Percentiles rank a stretch among this genome's conserved stretches.
Conservation (phyloP, 345 rosid species). For the Pistacia vera region DNA sequence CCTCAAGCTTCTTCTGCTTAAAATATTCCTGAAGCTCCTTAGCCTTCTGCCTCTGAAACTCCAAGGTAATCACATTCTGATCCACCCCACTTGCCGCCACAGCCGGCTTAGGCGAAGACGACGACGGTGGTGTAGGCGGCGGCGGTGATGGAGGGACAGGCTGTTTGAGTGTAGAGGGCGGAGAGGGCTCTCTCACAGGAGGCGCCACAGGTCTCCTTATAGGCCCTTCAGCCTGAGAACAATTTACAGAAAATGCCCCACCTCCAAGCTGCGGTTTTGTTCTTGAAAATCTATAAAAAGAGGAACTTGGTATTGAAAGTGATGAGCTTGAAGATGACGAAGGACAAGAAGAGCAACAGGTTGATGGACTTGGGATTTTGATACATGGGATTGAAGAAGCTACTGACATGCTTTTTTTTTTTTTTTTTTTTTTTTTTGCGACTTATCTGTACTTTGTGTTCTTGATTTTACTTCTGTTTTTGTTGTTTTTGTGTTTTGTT, state of each 20-base stretch:
- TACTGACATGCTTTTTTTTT: slow-evolving; percentile 48
- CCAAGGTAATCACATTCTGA: slow-evolving; percentile 55
- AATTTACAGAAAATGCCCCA: slow-evolving; percentile 44
- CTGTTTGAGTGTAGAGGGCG: slow-evolving; percentile 46
- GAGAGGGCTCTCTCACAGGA: slow-evolving; percentile 49
- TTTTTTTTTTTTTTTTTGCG: slow-evolving; percentile 1
- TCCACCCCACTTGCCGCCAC: slow-evolving; percentile 33
- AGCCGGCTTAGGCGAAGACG: slow-evolving; percentile 33
- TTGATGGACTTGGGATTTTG: slow-evolving; percentile 58
- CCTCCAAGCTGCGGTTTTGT: slow-evolving; percentile 31
- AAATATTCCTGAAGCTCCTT: slow-evolving; percentile 89
- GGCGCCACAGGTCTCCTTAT: slow-evolving; percentile 87
- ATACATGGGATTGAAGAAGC: slow-evolving; percentile 66
- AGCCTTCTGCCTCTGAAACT: slow-evolving; percentile 90
- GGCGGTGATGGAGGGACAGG: slow-evolving; percentile 42
- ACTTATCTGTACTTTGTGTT: slow-evolving; percentile 6
- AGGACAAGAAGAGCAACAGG: slow-evolving; percentile 37
- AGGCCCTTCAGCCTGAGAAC: slow-evolving; percentile 87
- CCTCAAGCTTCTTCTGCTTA: slow-evolving; percentile 85
- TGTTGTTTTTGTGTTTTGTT: slow-evolving; percentile 3
- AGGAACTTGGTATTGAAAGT: slow-evolving; percentile 24
- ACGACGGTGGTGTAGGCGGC: slow-evolving; percentile 27
- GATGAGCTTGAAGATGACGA: slow-evolving; percentile 38
- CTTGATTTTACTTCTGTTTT: neutral
- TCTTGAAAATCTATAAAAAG: slow-evolving; percentile 46